phyloP scores from a whole-genome alignment of 192 early-diverging fungal genomes.

The Backusella australiensis region DNA sequence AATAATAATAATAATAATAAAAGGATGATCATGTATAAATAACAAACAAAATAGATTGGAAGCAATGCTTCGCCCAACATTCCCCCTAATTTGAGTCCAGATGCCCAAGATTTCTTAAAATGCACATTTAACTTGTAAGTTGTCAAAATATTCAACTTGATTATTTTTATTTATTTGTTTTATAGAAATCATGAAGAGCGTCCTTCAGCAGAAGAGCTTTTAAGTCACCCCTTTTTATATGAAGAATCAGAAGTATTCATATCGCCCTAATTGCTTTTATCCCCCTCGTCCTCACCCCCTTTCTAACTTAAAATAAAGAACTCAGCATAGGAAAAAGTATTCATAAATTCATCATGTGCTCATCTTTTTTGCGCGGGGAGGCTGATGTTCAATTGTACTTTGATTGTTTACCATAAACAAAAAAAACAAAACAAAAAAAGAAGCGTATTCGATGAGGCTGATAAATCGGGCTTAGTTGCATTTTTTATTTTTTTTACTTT shows the following conservation, averaged over 20 bases:
- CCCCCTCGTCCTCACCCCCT: not conserved
- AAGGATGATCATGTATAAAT: not conserved
- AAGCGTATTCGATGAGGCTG: not conserved
- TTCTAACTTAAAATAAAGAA: not conserved
- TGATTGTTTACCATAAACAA: not conserved
- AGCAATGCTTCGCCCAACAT: slow-evolving; percentile 80
- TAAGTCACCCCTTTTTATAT: slow-evolving; percentile 68
- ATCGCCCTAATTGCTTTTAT: not conserved
- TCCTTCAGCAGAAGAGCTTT: slow-evolving; percentile 74
- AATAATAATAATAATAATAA: not conserved
- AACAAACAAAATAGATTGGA: slow-evolving; percentile 59
- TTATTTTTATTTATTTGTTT: not conserved
- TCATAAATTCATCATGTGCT: not conserved
- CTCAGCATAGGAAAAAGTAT: not conserved
- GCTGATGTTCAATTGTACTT: not conserved
- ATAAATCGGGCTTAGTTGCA: not conserved
- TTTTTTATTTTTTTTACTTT: not conserved
- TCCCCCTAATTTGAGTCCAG: slow-evolving; percentile 64
- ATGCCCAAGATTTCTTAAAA: slow-evolving; percentile 78
- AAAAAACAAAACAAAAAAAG: no score
- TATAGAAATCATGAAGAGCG: slow-evolving; percentile 70
- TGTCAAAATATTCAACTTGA: not conserved
- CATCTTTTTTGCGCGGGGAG: not conserved
- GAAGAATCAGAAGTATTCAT: not conserved
- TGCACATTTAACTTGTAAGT: slow-evolving; percentile 73